Evolutionary conservation across 257 asterid species (phyloP), one percentile per base, ranked within the genome.

Genomic region (Thymus mandschuricus): DNA sequence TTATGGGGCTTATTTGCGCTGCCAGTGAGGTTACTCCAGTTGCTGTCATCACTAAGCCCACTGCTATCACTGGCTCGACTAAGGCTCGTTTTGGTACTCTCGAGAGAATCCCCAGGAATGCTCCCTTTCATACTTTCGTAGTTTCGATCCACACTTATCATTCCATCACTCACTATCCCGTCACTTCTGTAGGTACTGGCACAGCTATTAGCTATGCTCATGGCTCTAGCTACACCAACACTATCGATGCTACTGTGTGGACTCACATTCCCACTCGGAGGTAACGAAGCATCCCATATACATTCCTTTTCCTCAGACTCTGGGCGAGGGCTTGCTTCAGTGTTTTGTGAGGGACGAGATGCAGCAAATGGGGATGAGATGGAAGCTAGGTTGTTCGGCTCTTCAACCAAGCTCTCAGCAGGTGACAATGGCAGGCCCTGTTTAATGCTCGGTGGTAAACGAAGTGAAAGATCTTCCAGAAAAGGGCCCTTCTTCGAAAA

Each of bases 1-100:
- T 87, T 87, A 60, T 89, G 96, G 74, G 96, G 96, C 80, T 87
- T 89, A 72, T 84, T 87, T 12, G 83, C 88, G 57, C 87, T 78
- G 3, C 92, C 86, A 5, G 88, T 84, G 45, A 78, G 69, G 66
- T 82, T 84, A 74, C 92, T 87, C 89, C 92, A 87, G 68, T 82
- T 87, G 77, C 92, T 87, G 61, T 87, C 92, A 56, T 84, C 92
- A 31, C 92, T 87, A 57, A 84, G 85, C 12, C 86, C 92, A 46
- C 89, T 86, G 73, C 89, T 82, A 66, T 82, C 89, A 60, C 89
- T 86, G 8, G 80, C 86, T 68, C 88, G 80, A 71, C 92, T 84
- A 60, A 82, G 77, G 72, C 89, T 82, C 28, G 81, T 84, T 74
- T 87, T 84, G 2, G 89, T 83, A 75, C 89, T 86, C 79, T 79